Percentiles rank a stretch among this genome's conserved stretches.
phyloP scores from a whole-genome alignment of 257 asterid species.

The Solanum bukasovii region DNA sequence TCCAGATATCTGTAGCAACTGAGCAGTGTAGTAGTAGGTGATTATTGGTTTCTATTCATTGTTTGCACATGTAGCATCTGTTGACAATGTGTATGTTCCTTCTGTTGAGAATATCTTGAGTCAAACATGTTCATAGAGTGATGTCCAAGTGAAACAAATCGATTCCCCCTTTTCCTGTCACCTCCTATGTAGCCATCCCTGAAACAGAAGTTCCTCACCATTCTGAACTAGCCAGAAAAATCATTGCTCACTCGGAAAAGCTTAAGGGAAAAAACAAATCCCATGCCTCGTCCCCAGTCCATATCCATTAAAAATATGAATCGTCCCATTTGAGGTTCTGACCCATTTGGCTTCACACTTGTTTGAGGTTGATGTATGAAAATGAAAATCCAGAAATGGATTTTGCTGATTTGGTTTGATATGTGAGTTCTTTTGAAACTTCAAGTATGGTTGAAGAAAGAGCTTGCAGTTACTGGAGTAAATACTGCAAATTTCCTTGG shows the following conservation, averaged over 20 bases:
- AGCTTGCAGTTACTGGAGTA: neutral
- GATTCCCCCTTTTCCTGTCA: neutral
- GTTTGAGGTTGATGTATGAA: neutral
- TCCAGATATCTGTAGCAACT: neutral
- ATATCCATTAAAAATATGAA: neutral
- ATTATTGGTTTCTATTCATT: neutral
- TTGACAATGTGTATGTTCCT: neutral
- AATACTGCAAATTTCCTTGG: neutral
- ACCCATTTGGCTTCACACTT: neutral
- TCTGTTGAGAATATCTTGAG: neutral
- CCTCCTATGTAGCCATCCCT: neutral
- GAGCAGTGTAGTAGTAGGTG: neutral
- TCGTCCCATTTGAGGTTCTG: neutral
- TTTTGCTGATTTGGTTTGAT: neutral
- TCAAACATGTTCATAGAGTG: neutral
- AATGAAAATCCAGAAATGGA: neutral
- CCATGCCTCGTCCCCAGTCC: neutral
- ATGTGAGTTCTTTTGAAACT: neutral
- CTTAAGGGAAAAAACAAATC: neutral
- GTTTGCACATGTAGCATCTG: neutral
- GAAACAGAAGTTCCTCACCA: neutral
- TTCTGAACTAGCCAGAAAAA: neutral
- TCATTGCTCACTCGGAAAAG: neutral
- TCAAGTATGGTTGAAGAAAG: neutral
- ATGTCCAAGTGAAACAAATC: neutral